Percentiles rank a stretch among this genome's conserved stretches.
These are phyloP conservation scores for Tetrastigma voinierianum DNA, from an alignment of 164 flowering plant genomes.

Conservation along the genomic window DNA sequence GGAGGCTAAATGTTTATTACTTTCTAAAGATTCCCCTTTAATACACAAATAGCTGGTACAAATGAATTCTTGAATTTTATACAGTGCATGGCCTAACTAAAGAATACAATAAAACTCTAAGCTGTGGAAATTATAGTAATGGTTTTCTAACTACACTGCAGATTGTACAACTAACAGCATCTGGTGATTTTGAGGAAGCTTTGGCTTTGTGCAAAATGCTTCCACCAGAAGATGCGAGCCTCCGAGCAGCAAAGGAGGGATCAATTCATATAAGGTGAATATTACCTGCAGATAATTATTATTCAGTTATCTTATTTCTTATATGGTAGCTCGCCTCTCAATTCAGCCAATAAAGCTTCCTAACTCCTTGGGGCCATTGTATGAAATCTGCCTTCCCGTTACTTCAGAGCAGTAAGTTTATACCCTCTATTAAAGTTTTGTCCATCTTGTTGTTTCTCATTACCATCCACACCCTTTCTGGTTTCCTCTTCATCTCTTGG, in stretches of 20 bases:
- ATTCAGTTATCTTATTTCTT: background rate
- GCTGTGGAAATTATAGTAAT: background rate
- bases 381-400: too few species aligned
- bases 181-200: constrained; percentile 96
- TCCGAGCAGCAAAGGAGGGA: constrained; percentile 89
- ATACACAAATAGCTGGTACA: too few species aligned
- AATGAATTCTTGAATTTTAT: background rate
- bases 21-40: too few species aligned
- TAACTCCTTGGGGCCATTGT: too few species aligned
- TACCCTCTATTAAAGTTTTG: too few species aligned
- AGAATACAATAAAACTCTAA: background rate
- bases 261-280: constrained; percentile 84
- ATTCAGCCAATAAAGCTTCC: too few species aligned
- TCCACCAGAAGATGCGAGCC: constrained; percentile 94
- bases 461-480: too few species aligned
- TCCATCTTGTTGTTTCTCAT: too few species aligned
- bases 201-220: constrained; percentile 91
- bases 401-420: too few species aligned
- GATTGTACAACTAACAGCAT: constrained; percentile 98
- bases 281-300: background rate
- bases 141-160: constrained; percentile 25
- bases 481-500: too few species aligned
- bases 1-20: too few species aligned
- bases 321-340: background rate
- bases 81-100: background rate